phyloP scores from a whole-genome alignment of 1,139 yeast genomes.

The Candida neerlandica region DNA sequence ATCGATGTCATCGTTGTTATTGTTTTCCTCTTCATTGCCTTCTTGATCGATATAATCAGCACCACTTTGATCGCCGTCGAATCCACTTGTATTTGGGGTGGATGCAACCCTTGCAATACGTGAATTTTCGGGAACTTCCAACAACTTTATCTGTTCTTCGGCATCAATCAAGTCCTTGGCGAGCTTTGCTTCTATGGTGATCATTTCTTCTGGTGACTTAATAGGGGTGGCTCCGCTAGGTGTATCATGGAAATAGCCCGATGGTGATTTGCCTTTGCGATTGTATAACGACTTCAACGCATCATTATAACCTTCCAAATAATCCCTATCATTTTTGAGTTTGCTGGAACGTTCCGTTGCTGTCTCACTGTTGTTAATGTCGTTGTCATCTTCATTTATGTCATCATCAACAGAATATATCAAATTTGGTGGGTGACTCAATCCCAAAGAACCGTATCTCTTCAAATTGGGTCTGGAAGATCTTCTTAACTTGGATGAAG shows the following conservation, averaged over 20 bases:
- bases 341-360: constrained; percentile 20
- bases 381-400: constrained; percentile 43
- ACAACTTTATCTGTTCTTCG: constrained; percentile 22
- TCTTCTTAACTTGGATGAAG: constrained; percentile 12
- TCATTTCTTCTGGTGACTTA: constrained; percentile 9
- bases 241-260: constrained; percentile 6
- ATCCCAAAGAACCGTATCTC: constrained; percentile 19
- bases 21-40: constrained; percentile 20
- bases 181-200: constrained; percentile 19
- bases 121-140: constrained; percentile 20
- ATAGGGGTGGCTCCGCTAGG: constrained; percentile 13
- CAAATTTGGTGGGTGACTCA: constrained; percentile 28
- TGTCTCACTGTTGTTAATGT: constrained; percentile 53
- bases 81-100: constrained; percentile 4
- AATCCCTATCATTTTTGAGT: constrained; percentile 51
- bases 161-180: constrained; percentile 23
- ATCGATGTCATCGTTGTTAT: constrained; percentile 20
- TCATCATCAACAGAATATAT: constrained; percentile 80
- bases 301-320: constrained; percentile 71
- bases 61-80: constrained; percentile 13
- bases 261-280: constrained; percentile 21
- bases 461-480: constrained; percentile 27
- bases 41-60: constrained; percentile 1
- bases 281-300: constrained; percentile 53
- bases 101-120: neutral